A percentile compares a stretch with the other conserved stretches of the same genome.
These are phyloP conservation scores for Arachis monticola DNA, from an alignment of 331 rosid species.

Conservation along the genomic window DNA sequence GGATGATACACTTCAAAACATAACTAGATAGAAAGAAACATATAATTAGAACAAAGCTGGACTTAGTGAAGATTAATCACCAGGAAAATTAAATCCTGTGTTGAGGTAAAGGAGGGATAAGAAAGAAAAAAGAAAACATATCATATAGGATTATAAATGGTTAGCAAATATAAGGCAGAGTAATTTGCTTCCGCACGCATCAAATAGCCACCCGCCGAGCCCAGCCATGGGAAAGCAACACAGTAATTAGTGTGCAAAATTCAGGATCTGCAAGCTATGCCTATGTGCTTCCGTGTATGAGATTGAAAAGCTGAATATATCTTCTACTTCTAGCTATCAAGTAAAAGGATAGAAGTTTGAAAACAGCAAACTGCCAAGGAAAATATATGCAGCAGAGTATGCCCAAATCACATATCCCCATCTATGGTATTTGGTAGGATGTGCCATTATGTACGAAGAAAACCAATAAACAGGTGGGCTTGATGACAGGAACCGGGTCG, in stretches of 20 bases:
- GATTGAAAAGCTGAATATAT: neutral
- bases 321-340: conserved; percentile 41
- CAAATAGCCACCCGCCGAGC: conserved; percentile 30
- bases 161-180: conserved; percentile 9
- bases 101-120: too few relatives aligned
- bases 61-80: neutral
- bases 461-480: conserved; percentile 95
- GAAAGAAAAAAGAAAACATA: neutral
- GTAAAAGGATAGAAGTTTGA: conserved; percentile 94
- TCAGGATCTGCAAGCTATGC: conserved; percentile 14
- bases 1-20: neutral
- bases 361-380: conserved; percentile 86
- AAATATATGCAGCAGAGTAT: conserved; percentile 77
- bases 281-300: conserved; percentile 8
- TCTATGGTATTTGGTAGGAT: conserved; percentile 42
- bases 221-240: conserved; percentile 26
- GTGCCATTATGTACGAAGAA: conserved; percentile 66
- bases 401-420: conserved; percentile 83
- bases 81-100: neutral
- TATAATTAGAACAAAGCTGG: neutral
- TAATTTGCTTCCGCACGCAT: neutral
- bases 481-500: conserved; percentile 91
- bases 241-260: neutral
- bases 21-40: neutral
- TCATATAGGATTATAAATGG: neutral